A percentile compares a stretch with the other conserved stretches of the same genome.
Evolutionary conservation across 192 early-diverging fungal species (phyloP).

Genomic region (Coemansia sp.): DNA sequence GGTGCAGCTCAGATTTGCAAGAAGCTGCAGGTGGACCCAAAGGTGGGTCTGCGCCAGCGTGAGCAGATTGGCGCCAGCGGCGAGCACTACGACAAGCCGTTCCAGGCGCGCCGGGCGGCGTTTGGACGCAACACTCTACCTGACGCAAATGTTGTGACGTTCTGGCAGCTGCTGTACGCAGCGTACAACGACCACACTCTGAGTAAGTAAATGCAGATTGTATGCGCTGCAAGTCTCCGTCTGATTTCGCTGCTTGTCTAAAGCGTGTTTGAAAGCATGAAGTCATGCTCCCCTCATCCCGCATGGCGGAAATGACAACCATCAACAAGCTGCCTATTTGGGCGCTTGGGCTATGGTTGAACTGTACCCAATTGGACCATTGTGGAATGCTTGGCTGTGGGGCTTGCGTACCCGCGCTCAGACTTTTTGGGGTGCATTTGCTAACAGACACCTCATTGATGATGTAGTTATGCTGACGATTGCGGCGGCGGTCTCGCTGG

Average conservation of each 20-base stretch:
- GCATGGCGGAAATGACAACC: neutral
- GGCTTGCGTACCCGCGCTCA: neutral
- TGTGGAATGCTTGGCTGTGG: no score
- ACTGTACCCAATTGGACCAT: no score
- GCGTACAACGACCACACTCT: constrained; percentile 74
- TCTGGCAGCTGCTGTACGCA: constrained; percentile 57
- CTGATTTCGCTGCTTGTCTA: neutral
- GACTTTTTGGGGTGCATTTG: neutral
- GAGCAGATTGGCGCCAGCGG: constrained; percentile 45
- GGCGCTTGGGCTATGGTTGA: neutral
- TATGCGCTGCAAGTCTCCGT: neutral
- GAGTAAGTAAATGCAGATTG: constrained; percentile 32
- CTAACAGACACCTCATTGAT: neutral
- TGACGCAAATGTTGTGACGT: constrained; percentile 54
- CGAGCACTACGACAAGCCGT: constrained; percentile 45
- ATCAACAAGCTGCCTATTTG: neutral
- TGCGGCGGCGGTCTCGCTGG: constrained; percentile 79
- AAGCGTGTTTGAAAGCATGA: neutral
- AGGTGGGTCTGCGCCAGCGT: constrained; percentile 57
- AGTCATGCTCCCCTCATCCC: neutral
- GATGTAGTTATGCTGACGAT: constrained; percentile 77
- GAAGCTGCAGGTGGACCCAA: constrained; percentile 62
- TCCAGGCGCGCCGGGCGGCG: constrained; percentile 52
- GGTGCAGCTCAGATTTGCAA: constrained; percentile 60
- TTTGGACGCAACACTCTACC: constrained; percentile 59